Base-by-base conservation (phyloP, 2,329 filamentous ascomycete genomes). In the Aspergillus candidus region DNA sequence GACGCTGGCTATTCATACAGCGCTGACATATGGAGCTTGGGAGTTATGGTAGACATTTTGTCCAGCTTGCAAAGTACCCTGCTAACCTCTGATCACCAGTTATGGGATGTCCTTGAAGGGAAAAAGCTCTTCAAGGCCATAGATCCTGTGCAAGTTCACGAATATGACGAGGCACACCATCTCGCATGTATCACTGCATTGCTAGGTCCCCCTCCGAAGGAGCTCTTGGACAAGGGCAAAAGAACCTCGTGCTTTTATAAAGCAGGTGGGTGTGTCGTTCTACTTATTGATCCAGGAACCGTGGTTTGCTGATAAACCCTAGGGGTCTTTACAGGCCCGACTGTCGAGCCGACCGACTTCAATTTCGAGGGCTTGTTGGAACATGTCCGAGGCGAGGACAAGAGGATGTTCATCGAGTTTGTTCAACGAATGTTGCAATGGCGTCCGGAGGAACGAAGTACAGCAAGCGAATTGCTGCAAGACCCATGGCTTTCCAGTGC, bases 21-120 rank as follows among this genome's bases (percentile, higher is more conserved):
- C 38, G 62, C 61, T 35, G 62, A 68, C 48, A 65, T 67, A 36
- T 68, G 59, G 65, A 67, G 57, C 40, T 46, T 68, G 27, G 65
- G 61, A 4, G 58, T 61, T 15, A 60, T 68, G 58, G 60, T 61
- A 59, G 32, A 43, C 41, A 14, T 37, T 40, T 2, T 7, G 4
- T 29, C 27, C 29, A 34, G 12, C 6, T 11, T 13, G 11, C 32
- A 31, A 5, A 34, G 32, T 35, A 34, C 37, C 38, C 15, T 15
- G 12, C 41, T 40, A 27, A 48, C 18, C 32, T 46, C 32, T 13
- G 34, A 38, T 32, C 29, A 50, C 14, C 29, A 55, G 53, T 42
- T 63, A 45, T 65, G 55, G 61, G 60, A 64, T 52, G 13, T 65
- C 18, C 48, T 62, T 35, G 61, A 62, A 50, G 51, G 48, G n/a